Percentiles rank a stretch among this genome's conserved stretches.
These are phyloP conservation scores for Immersiporthe knoxdaviesiana DNA, from an alignment of 2,329 filamentous ascomycete species.

Conservation along the genomic window DNA sequence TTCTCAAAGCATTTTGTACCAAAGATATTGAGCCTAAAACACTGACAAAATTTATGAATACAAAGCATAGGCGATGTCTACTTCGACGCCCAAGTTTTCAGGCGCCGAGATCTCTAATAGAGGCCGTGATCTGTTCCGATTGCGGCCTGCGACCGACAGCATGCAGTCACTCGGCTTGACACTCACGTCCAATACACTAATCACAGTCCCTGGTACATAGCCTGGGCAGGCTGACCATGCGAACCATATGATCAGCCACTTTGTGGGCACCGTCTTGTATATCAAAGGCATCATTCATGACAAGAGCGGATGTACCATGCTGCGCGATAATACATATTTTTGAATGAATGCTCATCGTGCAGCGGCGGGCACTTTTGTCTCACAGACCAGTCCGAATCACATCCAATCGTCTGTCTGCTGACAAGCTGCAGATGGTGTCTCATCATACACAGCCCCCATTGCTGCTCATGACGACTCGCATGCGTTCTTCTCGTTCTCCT, in stretches of 20 bases:
- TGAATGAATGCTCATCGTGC: not conserved
- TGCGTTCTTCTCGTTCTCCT: conserved; percentile 27
- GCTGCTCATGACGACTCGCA: conserved; percentile 7
- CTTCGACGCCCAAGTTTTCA: no score
- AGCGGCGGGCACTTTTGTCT: not conserved
- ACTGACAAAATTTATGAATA: no score
- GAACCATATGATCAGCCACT: not conserved
- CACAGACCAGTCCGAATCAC: not conserved
- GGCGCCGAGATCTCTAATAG: no score
- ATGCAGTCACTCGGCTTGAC: not conserved
- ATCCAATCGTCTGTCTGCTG: not conserved
- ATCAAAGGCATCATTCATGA: not conserved
- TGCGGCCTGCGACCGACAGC: not conserved
- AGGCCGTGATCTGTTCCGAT: not conserved
- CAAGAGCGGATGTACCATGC: not conserved
- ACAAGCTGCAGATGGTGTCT: not conserved
- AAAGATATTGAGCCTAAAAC: no score
- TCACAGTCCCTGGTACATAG: not conserved
- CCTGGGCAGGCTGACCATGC: not conserved
- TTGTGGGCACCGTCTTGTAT: not conserved
- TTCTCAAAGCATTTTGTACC: no score
- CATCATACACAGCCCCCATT: not conserved
- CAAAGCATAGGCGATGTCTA: no score
- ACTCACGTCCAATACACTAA: not conserved
- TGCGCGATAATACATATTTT: not conserved